A percentile compares a stretch with the other conserved stretches of the same genome.
phyloP scores from a whole-genome alignment of 2,329 filamentous ascomycete species.

The Epichloe typhina region DNA sequence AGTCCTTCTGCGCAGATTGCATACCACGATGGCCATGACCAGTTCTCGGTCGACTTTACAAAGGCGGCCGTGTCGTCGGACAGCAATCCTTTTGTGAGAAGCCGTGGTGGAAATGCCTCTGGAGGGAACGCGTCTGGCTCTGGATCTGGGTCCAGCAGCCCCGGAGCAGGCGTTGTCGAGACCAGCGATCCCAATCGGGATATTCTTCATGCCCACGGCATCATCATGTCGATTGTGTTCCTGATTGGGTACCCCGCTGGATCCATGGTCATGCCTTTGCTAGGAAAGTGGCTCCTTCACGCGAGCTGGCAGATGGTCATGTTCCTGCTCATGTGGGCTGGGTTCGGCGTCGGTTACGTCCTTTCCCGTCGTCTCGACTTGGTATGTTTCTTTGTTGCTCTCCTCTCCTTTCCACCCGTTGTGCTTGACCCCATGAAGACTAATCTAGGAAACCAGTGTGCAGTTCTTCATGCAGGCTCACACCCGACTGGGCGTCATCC shows the following conservation, averaged over 20 bases:
- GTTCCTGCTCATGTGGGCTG: conserved; percentile 46
- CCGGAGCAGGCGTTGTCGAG: not conserved
- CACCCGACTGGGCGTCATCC: conserved; percentile 41
- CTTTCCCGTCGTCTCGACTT: conserved; percentile 25
- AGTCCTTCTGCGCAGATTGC: conserved; percentile 26
- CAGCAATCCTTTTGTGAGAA: conserved; percentile 39
- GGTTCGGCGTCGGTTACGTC: conserved; percentile 43
- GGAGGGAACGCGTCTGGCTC: conserved; percentile 3
- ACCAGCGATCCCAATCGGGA: conserved; percentile 12
- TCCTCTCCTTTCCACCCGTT: too few relatives aligned
- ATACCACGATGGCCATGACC: conserved; percentile 31
- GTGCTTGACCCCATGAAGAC: too few relatives aligned
- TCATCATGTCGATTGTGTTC: conserved; percentile 48
- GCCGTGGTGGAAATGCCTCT: conserved; percentile 3
- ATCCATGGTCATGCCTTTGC: conserved; percentile 44
- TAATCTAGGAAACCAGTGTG: too few relatives aligned
- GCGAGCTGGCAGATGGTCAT: conserved; percentile 39
- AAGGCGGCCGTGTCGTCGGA: conserved; percentile 32
- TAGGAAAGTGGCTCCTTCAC: conserved; percentile 46
- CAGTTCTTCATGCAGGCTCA: conserved; percentile 42
- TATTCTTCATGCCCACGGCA: conserved; percentile 35
- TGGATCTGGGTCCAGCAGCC: not conserved
- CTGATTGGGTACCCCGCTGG: conserved; percentile 47
- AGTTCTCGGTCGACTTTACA: conserved; percentile 35
- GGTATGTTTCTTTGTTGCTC: conserved; percentile 23